Percentiles rank a stretch among this genome's conserved stretches.
Conservation (phyloP, 2,329 filamentous ascomycete genomes). For the Aspergillus floridensis region DNA sequence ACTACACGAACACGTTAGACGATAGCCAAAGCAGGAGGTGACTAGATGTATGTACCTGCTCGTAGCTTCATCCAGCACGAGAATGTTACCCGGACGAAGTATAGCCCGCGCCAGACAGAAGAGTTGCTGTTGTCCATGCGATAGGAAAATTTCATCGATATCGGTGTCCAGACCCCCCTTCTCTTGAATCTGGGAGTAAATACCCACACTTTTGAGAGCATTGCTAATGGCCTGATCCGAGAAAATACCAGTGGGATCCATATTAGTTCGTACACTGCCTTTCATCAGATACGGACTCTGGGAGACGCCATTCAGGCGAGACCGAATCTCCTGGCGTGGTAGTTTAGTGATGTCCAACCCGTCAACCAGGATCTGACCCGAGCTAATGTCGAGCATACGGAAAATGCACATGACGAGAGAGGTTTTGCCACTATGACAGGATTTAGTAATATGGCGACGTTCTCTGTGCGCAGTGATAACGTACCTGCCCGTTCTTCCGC, state of each 20-base stretch:
- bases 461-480: background rate
- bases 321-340: constrained; percentile 40
- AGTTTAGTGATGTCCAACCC: constrained; percentile 42
- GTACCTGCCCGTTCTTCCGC: constrained; percentile 41
- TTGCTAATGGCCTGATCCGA: constrained; percentile 35
- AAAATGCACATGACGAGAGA: constrained; percentile 44
- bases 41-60: constrained; percentile 14
- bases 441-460: background rate
- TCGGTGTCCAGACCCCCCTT: constrained; percentile 41
- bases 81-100: constrained; percentile 46
- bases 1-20: constrained; percentile 30
- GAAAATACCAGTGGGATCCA: constrained; percentile 35
- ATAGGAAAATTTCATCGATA: constrained; percentile 52
- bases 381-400: constrained; percentile 42
- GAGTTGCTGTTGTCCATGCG: constrained; percentile 62
- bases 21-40: constrained; percentile 15
- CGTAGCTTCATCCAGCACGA: constrained; percentile 45
- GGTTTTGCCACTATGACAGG: constrained; percentile 39
- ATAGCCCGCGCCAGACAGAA: constrained; percentile 63
- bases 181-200: constrained; percentile 37
- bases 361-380: constrained; percentile 44
- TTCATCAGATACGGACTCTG: constrained; percentile 46
- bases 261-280: constrained; percentile 40
- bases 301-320: constrained; percentile 42
- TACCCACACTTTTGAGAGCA: constrained; percentile 39